These are phyloP conservation scores for Juglanconis oblonga DNA, from an alignment of 2,329 filamentous ascomycete species.

Conservation along the genomic window DNA sequence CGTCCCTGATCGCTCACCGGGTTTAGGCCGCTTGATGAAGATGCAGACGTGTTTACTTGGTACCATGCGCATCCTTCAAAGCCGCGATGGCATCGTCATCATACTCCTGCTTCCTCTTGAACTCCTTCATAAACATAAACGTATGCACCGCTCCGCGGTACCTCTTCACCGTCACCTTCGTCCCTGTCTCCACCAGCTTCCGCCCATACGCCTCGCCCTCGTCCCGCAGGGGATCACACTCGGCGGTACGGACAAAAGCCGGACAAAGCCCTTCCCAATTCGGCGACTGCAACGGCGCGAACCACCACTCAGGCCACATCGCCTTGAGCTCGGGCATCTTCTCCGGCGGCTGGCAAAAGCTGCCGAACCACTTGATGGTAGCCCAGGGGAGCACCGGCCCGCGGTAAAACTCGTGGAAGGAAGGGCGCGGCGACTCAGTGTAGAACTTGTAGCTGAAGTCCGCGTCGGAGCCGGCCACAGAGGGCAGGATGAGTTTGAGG, in stretches of 20 bases:
- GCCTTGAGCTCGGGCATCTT: constrained; percentile 23
- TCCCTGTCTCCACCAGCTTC: constrained; percentile 33
- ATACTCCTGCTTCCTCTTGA: constrained; percentile 31
- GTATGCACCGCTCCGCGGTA: constrained; percentile 37
- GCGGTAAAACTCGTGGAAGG: constrained; percentile 32
- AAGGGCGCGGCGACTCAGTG: constrained; percentile 32
- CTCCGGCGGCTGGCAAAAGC: constrained; percentile 26
- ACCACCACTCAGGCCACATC: constrained; percentile 33
- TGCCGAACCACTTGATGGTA: constrained; percentile 32
- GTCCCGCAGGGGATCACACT: constrained; percentile 36
- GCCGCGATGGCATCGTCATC: constrained; percentile 30
- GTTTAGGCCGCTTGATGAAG: not conserved
- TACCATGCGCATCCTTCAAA: constrained; percentile 29
- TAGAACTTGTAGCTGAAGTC: constrained; percentile 28
- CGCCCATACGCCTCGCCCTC: constrained; percentile 39
- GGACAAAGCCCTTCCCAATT: constrained; percentile 32
- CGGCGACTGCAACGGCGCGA: constrained; percentile 28
- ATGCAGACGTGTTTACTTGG: not conserved
- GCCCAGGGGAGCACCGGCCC: constrained; percentile 32
- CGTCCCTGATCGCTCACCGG: not conserved
- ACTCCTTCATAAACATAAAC: constrained; percentile 30
- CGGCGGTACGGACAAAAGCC: constrained; percentile 31
- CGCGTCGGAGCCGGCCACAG: constrained; percentile 28
- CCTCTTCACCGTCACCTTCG: constrained; percentile 34
- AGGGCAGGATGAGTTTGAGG: constrained; percentile 32